phyloP scores from a whole-genome alignment of 164 flowering plant species.

The Warburgia ugandensis region DNA sequence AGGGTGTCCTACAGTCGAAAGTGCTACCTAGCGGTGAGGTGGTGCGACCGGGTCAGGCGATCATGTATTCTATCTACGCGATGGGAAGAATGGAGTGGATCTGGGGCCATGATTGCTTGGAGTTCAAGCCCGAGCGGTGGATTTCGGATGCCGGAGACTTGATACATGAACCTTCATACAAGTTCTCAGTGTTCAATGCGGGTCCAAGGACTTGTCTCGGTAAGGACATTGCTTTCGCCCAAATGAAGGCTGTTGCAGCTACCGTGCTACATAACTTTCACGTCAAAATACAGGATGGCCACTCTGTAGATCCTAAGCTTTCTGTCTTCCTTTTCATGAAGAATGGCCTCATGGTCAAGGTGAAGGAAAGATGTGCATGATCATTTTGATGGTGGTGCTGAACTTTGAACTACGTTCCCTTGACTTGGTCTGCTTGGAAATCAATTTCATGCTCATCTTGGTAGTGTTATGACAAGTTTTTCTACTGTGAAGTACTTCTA shows the following conservation, averaged over 20 bases:
- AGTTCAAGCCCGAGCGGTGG: conserved; percentile 57
- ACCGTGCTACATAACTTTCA: conserved; percentile 21
- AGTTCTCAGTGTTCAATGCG: conserved; percentile 34
- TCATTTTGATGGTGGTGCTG: too few species aligned
- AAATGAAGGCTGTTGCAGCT: conserved; percentile 35
- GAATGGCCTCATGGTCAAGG: conserved; percentile 32
- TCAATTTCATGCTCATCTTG: too few species aligned
- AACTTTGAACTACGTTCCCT: too few species aligned
- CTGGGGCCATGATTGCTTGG: conserved; percentile 55
- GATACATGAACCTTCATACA: conserved; percentile 20
- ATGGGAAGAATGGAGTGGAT: conserved; percentile 35
- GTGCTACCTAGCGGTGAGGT: conserved; percentile 33
- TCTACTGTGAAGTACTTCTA: too few species aligned
- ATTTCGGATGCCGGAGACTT: conserved; percentile 19
- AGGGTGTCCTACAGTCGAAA: conserved; percentile 15
- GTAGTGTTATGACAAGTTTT: too few species aligned
- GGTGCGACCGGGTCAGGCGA: conserved; percentile 17
- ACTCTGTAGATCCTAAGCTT: conserved; percentile 15
- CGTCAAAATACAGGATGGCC: conserved; percentile 25
- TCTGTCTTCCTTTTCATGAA: conserved; percentile 35
- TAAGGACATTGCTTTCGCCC: conserved; percentile 27
- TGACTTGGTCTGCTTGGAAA: too few species aligned
- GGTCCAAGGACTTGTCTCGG: conserved; percentile 50
- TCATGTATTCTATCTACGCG: conserved; percentile 19
- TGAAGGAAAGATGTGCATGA: conserved; percentile 16